These are phyloP conservation scores for Keithomyces neogunnii DNA, from an alignment of 2,329 filamentous ascomycete genomes.

Conservation along the genomic window DNA sequence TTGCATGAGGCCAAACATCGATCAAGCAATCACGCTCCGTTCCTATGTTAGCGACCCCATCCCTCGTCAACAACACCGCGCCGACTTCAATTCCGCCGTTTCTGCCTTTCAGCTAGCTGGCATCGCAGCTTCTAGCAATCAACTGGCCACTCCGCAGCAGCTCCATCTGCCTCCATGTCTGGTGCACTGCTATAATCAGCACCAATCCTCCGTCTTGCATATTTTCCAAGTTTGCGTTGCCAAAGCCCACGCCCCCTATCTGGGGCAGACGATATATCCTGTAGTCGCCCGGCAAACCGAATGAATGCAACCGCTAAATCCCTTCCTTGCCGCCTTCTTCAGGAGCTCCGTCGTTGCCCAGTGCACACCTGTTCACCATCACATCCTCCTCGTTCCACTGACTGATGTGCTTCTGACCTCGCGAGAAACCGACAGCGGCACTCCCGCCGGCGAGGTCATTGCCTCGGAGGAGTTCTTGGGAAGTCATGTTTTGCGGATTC, in stretches of 20 bases:
- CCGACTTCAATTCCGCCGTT: no score
- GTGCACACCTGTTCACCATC: constrained; percentile 84
- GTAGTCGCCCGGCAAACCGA: constrained; percentile 23
- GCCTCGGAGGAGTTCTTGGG: constrained; percentile 89
- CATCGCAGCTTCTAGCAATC: no score
- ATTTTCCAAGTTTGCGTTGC: neutral
- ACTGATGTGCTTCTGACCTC: constrained; percentile 85
- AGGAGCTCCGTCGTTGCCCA: constrained; percentile 86
- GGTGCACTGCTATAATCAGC: neutral
- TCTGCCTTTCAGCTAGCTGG: no score
- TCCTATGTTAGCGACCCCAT: no score
- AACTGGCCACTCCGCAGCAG: no score
- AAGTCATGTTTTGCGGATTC: constrained; percentile 90
- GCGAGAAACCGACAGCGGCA: constrained; percentile 78
- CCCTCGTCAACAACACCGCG: no score
- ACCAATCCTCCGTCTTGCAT: neutral
- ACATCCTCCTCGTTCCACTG: constrained; percentile 87
- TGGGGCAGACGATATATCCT: constrained; percentile 19
- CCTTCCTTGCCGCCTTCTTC: constrained; percentile 97
- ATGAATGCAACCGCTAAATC: constrained; percentile 94
- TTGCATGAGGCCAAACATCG: no score
- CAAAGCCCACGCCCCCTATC: constrained; percentile 10
- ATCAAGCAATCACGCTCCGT: no score
- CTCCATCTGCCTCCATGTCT: no score
- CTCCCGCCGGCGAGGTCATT: constrained; percentile 69